phyloP scores from a whole-genome alignment of 176 grass and related monocot genomes.

The Luzula sylvatica region DNA sequence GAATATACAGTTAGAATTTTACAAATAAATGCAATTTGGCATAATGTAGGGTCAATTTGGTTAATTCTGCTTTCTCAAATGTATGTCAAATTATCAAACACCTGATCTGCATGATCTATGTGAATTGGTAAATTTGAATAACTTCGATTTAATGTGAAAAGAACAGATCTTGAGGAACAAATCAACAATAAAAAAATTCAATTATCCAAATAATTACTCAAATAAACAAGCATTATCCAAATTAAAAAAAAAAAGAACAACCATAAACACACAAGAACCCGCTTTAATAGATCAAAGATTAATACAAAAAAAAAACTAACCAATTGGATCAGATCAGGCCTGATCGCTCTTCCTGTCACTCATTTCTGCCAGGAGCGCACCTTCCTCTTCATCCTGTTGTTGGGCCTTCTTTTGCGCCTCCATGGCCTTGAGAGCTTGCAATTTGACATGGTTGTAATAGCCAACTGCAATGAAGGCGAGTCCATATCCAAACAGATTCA shows the following conservation, averaged over 20 bases:
- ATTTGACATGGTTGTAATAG: constrained; percentile 92
- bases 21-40: too few relatives aligned
- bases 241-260: constrained; percentile 1
- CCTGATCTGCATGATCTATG: not conserved
- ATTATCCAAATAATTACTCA: not conserved
- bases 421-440: constrained; percentile 92
- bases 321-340: constrained; percentile 25
- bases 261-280: not conserved
- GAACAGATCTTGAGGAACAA: not conserved
- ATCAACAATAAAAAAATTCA: constrained; percentile 2
- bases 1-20: too few relatives aligned
- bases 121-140: not conserved
- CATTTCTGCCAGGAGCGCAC: constrained; percentile 55
- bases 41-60: too few relatives aligned
- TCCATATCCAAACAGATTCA: constrained; percentile 84
- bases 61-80: too few relatives aligned
- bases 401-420: constrained; percentile 86
- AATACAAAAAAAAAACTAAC: constrained; percentile 10
- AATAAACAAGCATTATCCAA: not conserved
- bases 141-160: not conserved
- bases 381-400: constrained; percentile 70
- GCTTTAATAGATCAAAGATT: too few relatives aligned
- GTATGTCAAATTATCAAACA: too few relatives aligned
- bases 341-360: constrained; percentile 66
- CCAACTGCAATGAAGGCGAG: constrained; percentile 87